Evolutionary conservation across 2,329 filamentous ascomycete genomes (phyloP).

Genomic region (Pestalotiopsis sp.): DNA sequence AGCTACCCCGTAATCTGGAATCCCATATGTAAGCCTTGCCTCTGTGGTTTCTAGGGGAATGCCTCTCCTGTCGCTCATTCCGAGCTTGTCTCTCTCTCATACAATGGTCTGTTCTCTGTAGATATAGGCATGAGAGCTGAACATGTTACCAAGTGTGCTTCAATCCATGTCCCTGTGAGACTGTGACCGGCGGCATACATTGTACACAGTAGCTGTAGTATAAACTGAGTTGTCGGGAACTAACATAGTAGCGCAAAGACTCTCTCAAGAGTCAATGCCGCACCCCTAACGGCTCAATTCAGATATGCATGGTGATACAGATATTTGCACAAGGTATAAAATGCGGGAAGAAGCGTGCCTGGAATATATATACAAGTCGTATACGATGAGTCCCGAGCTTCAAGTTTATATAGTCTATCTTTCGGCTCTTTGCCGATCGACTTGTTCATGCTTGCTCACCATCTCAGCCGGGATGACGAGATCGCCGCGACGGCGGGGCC

Average conservation of each 20-base stretch:
- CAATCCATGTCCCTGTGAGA: neutral
- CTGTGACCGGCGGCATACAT: neutral
- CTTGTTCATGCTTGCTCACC: neutral
- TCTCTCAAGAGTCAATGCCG: neutral
- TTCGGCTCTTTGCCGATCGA: neutral
- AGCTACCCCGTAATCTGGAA: neutral
- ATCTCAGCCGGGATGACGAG: slow-evolving; percentile 4
- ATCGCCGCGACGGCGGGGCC: neutral
- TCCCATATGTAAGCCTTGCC: neutral
- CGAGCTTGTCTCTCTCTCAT: neutral
- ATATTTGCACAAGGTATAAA: neutral
- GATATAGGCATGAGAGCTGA: no score
- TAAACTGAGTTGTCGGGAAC: neutral
- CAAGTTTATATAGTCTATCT: neutral
- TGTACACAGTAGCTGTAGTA: neutral
- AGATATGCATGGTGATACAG: neutral
- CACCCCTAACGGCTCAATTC: neutral
- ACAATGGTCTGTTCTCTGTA: neutral
- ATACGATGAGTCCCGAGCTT: neutral
- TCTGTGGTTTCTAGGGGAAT: neutral
- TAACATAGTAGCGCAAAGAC: neutral
- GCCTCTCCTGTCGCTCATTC: neutral
- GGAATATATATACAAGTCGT: neutral
- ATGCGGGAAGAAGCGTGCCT: neutral
- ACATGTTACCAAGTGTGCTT: neutral